These are phyloP conservation scores for Carnegiea gigantea DNA, from an alignment of 179 eudicot genomes.

Conservation along the genomic window DNA sequence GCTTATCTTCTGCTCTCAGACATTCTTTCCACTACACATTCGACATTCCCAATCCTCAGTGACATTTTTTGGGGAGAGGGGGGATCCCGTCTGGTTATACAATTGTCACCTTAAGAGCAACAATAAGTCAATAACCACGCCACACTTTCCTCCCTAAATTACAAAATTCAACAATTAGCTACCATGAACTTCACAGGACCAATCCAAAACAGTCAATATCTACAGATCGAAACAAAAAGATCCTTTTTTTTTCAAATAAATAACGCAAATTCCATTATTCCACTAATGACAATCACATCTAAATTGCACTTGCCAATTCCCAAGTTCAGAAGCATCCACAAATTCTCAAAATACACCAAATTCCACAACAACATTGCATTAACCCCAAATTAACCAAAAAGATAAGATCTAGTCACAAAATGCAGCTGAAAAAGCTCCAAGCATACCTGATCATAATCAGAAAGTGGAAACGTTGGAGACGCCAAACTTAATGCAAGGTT, in stretches of 20 bases:
- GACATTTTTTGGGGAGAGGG: no score
- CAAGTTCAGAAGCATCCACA: background rate
- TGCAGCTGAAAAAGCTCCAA: slow-evolving; percentile 4
- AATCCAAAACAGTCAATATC: background rate
- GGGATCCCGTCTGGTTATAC: no score
- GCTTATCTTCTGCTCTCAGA: no score
- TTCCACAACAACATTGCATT: background rate
- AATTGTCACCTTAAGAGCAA: no score
- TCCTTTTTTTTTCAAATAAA: background rate
- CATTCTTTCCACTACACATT: no score
- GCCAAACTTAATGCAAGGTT: slow-evolving; percentile 9
- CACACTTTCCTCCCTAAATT: background rate
- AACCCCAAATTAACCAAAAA: background rate
- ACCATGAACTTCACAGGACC: background rate
- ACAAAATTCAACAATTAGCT: background rate
- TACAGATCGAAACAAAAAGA: background rate
- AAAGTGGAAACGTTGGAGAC: background rate
- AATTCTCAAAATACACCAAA: background rate
- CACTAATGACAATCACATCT: background rate
- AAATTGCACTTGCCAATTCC: background rate
- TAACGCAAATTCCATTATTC: background rate
- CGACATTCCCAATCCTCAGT: no score
- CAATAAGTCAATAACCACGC: no score
- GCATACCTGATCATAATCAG: slow-evolving; percentile 12
- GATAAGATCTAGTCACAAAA: background rate